Percentiles rank a stretch among this genome's conserved stretches.
These are phyloP conservation scores for Curvularia spicifera DNA, from an alignment of 2,329 filamentous ascomycete genomes.

Conservation along the genomic window DNA sequence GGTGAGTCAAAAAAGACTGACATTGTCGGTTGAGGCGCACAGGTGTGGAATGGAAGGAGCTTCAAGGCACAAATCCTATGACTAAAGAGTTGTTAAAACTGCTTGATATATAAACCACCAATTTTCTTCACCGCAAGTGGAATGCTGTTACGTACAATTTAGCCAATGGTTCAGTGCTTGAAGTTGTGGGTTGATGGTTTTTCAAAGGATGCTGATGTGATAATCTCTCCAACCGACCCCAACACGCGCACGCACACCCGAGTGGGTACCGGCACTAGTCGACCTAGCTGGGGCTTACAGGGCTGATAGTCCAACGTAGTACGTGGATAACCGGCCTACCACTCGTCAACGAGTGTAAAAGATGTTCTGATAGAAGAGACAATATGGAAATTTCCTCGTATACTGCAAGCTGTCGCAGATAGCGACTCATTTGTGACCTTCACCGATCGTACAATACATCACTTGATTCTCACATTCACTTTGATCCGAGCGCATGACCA, in stretches of 20 bases:
- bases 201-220: slow-evolving; percentile 15
- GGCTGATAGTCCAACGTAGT: slow-evolving; percentile 6
- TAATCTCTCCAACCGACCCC: slow-evolving; percentile 31
- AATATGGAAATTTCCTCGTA: slow-evolving; percentile 32
- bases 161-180: slow-evolving; percentile 14
- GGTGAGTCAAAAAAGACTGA: slow-evolving; percentile 42
- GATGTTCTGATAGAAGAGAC: slow-evolving; percentile 27
- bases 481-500: slow-evolving; percentile 26
- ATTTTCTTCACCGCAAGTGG: neutral
- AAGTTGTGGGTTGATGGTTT: slow-evolving; percentile 1
- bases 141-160: slow-evolving; percentile 19
- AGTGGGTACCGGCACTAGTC: slow-evolving; percentile 7
- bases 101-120: neutral
- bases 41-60: neutral
- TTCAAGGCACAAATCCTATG: neutral
- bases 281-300: neutral
- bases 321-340: slow-evolving; percentile 33
- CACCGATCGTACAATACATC: slow-evolving; percentile 24
- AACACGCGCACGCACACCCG: slow-evolving; percentile 13
- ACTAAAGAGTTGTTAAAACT: neutral
- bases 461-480: slow-evolving; percentile 23
- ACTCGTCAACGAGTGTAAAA: slow-evolving; percentile 31
- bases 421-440: slow-evolving; percentile 34
- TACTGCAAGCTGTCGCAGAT: slow-evolving; percentile 38
- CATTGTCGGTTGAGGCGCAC: slow-evolving; percentile 19